Evolutionary conservation across 2,329 filamentous ascomycete genomes (phyloP), one percentile per base, ranked within the genome.

Genomic region (Xenoacremonium recifei): DNA sequence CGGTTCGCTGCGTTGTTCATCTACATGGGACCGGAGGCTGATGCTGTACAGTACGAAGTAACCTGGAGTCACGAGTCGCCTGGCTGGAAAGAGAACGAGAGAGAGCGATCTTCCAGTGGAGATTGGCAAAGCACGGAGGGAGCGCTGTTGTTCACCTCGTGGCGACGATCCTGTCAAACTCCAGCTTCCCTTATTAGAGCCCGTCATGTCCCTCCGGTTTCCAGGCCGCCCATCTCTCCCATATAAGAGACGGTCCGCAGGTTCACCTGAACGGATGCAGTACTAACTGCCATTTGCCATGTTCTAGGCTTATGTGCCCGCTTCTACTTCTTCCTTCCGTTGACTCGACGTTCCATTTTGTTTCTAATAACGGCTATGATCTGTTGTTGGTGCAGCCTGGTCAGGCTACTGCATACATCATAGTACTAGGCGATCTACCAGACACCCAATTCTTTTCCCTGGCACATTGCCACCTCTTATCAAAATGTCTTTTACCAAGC

Each of bases 371-470:
- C 51, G 51, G 51, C 40, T 45, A 57, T 51, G 51, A 57, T 49
- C 51, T 48, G 40, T 54, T n/a, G n/a, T n/a, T n/a, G n/a, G n/a
- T n/a, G n/a, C 23, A 27, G 47, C 40, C 51, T 44, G 42, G 50
- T 55, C 40, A 39, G 23, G 54, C 54, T 38, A 40, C 41, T 50
- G 40, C 17, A 48, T 45, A 40, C 54, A 56, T 54, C 54, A 57
- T 57, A 53, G 44, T 36, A 45, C 41, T 50, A 44, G 45, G 43
- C 45, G 54, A 56, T 57, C 54, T 15, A 25, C 21, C 20, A 30
- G 2, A 3, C 19, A 20, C 23, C 21, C 33, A 19, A 25, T 15
- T 19, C 21, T 33, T 21, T 42, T 21, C 32, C 16, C 35, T 11
- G 29, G 12, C 16, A 17, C 25, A 12, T 23, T 31, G 16, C 39